These are phyloP conservation scores for Inga oerstediana DNA, from an alignment of 306 rosid genomes.

Conservation along the genomic window DNA sequence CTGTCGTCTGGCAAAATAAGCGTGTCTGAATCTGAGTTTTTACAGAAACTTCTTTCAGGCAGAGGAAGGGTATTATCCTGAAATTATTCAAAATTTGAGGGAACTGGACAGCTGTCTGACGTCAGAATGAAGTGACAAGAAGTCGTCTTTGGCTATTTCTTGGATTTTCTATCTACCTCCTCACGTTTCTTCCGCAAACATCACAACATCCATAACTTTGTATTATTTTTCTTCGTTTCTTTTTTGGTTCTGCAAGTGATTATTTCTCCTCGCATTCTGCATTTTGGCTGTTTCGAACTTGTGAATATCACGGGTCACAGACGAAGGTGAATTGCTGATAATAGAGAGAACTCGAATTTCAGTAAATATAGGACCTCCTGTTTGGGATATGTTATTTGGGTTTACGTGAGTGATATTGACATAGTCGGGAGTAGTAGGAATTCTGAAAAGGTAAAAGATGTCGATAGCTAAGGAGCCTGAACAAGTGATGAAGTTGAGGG, in stretches of 20 bases:
- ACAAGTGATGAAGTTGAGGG: conserved; percentile 81
- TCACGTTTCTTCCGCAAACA: background rate
- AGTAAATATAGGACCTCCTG: background rate
- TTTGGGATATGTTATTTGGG: background rate
- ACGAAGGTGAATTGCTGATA: background rate
- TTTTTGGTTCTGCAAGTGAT: background rate
- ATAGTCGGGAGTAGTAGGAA: background rate
- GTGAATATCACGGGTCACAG: background rate
- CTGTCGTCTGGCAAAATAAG: background rate
- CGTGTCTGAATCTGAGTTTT: background rate
- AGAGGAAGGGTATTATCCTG: background rate
- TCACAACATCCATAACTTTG: background rate
- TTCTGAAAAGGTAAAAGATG: conserved; percentile 33
- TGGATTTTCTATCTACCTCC: background rate
- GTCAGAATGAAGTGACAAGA: conserved; percentile 5
- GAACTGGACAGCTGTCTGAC: conserved; percentile 7
- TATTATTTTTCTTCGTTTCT: no score
- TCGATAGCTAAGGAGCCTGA: conserved; percentile 66
- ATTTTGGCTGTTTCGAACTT: background rate
- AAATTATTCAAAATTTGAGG: background rate
- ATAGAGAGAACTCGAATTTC: background rate
- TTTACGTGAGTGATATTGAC: background rate
- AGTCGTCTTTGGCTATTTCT: background rate
- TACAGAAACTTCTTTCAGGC: background rate
- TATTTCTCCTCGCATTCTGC: background rate